Evolutionary conservation across 306 rosid genomes (phyloP).

Genomic region (Acacia confusa): DNA sequence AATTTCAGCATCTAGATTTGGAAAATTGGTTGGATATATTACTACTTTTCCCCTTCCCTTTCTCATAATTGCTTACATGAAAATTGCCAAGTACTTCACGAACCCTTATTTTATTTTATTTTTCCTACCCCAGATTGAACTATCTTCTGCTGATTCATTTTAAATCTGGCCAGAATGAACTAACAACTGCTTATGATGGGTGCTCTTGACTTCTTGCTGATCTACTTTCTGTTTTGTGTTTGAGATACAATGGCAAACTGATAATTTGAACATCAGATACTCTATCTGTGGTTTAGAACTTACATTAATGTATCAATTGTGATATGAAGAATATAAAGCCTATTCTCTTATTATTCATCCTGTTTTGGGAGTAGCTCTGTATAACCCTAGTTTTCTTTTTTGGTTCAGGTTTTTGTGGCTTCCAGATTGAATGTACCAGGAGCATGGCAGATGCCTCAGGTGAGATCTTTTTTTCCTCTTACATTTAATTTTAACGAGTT

Average conservation of each 20-base stretch:
- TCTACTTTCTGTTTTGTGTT: background rate
- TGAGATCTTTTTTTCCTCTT: constrained; percentile 17
- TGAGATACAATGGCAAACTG: constrained; percentile 19
- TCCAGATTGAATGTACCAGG: constrained; percentile 98
- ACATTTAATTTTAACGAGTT: background rate
- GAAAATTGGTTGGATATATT: background rate
- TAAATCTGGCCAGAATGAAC: too few species aligned
- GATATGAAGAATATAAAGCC: background rate
- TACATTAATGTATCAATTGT: background rate
- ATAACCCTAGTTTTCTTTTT: constrained; percentile 14
- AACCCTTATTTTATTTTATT: background rate
- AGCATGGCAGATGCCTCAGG: constrained; percentile 99
- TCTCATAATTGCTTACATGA: background rate
- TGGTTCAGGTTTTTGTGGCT: constrained; percentile 79
- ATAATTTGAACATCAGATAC: constrained; percentile 4
- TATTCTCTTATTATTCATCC: background rate
- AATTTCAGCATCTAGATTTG: constrained; percentile 30
- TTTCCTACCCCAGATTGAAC: background rate
- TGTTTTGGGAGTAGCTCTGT: background rate
- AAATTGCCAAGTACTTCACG: background rate
- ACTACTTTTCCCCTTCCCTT: background rate
- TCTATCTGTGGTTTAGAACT: constrained; percentile 1
- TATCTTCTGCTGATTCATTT: constrained; percentile 12
- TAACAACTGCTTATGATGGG: background rate
- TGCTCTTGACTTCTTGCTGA: background rate